These are phyloP conservation scores for Populus euphratica DNA, from an alignment of 345 rosid genomes.

Conservation along the genomic window DNA sequence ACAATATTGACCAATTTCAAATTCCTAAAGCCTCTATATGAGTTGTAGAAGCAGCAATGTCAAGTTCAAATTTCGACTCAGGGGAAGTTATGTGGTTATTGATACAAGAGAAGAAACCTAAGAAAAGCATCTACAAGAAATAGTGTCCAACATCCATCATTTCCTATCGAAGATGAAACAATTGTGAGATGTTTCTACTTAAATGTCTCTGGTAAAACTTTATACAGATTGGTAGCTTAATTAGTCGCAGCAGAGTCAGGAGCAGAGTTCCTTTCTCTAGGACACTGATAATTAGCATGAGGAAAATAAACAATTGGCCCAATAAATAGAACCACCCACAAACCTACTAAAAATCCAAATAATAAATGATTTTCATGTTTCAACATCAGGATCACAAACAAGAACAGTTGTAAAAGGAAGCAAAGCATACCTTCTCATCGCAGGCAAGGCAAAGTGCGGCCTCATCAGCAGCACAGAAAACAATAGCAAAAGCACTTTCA, in stretches of 20 bases:
- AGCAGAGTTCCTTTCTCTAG: too few species aligned
- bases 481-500: slow-evolving; percentile 72
- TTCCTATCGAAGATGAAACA: background rate
- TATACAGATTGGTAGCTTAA: too few species aligned
- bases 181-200: background rate
- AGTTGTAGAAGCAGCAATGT: background rate
- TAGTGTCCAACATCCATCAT: background rate
- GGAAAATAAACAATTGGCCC: background rate
- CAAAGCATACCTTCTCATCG: slow-evolving; percentile 55
- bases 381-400: background rate
- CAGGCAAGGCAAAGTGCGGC: slow-evolving; percentile 80
- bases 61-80: background rate
- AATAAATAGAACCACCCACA: background rate
- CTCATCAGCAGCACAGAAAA: slow-evolving; percentile 88
- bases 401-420: background rate
- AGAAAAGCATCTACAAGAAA: background rate
- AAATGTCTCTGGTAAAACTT: too few species aligned
- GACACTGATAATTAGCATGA: too few species aligned
- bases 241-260: too few species aligned
- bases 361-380: background rate
- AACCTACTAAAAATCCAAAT: background rate
- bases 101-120: background rate
- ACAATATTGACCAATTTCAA: background rate
- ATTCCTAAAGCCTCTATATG: background rate
- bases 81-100: background rate